Conservation (phyloP, 139 green algal genomes). For the Deuterostichococcus epilithicus region DNA sequence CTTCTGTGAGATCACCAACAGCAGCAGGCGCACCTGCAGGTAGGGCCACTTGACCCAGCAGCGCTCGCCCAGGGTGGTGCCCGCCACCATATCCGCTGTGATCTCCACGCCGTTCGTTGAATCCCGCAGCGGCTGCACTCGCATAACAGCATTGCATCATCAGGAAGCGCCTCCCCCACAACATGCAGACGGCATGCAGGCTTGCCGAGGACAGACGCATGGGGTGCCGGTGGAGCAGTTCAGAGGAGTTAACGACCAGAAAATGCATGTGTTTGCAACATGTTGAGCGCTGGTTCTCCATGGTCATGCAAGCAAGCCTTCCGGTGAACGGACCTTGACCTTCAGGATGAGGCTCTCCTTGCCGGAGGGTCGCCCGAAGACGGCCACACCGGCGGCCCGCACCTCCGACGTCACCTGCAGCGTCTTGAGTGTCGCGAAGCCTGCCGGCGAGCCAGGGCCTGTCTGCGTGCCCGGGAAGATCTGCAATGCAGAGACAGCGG, state of each 20-base stretch:
- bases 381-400: conserved; percentile 60
- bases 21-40: conserved; percentile 66
- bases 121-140: conserved; percentile 6
- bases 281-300: neutral
- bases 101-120: neutral
- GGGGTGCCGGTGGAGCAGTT: too few relatives aligned
- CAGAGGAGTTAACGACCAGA: neutral
- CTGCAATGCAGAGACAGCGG: conserved; percentile 7
- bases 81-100: conserved; percentile 29
- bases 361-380: conserved; percentile 73
- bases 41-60: conserved; percentile 89
- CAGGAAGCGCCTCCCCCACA: neutral
- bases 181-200: neutral
- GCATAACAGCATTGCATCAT: neutral
- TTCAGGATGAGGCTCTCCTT: conserved; percentile 77
- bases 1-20: too few relatives aligned
- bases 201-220: too few relatives aligned
- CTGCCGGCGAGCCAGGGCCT: conserved; percentile 43
- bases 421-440: conserved; percentile 72
- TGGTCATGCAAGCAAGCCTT: neutral
- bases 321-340: conserved; percentile 52
- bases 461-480: conserved; percentile 57
- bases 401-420: conserved; percentile 41
- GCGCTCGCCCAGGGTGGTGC: conserved; percentile 53
- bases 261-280: too few relatives aligned